Evolutionary conservation across 169 alveolate species (phyloP).

Genomic region (Plasmodium malariae): DNA sequence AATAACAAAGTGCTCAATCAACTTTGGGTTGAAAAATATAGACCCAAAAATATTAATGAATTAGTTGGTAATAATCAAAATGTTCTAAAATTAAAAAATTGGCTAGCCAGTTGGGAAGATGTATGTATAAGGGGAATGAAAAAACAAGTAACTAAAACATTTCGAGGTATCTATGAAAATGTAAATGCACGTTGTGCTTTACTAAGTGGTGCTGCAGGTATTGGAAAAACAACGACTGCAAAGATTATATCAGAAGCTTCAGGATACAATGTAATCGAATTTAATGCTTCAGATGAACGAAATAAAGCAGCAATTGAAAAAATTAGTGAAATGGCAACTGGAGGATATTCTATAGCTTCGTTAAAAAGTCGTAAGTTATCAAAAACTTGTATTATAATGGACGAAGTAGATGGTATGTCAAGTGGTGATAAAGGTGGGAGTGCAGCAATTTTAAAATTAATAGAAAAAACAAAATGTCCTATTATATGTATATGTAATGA

Average conservation of each 20-base stretch:
- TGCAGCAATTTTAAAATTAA: slow-evolving; percentile 94
- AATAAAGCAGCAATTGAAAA: slow-evolving; percentile 94
- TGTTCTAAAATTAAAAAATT: slow-evolving; percentile 90
- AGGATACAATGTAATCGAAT: slow-evolving; percentile 94
- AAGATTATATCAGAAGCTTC: slow-evolving; percentile 91
- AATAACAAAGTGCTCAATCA: slow-evolving; percentile 13
- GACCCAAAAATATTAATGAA: slow-evolving; percentile 93
- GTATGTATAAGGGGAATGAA: slow-evolving; percentile 90
- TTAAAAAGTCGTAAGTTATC: slow-evolving; percentile 77
- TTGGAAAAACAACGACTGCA: slow-evolving; percentile 98
- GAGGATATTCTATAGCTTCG: slow-evolving; percentile 83
- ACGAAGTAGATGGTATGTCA: slow-evolving; percentile 99
- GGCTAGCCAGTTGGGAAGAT: slow-evolving; percentile 96
- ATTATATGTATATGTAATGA: slow-evolving; percentile 98
- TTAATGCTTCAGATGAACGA: slow-evolving; percentile 98
- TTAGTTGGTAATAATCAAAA: slow-evolving; percentile 93
- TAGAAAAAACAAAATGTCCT: slow-evolving; percentile 95
- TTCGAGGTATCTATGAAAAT: slow-evolving; percentile 77
- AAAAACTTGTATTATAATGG: slow-evolving; percentile 93
- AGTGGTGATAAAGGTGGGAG: slow-evolving; percentile 99
- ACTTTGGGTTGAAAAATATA: slow-evolving; percentile 95
- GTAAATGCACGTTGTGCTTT: slow-evolving; percentile 94
- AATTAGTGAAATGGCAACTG: slow-evolving; percentile 86
- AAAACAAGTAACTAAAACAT: slow-evolving; percentile 78
- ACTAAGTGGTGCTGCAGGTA: slow-evolving; percentile 99